Percentiles rank a stretch among this genome's conserved stretches.
These are phyloP conservation scores for Vitis hybrid DNA, from an alignment of 177 flowering plant species.

Conservation along the genomic window DNA sequence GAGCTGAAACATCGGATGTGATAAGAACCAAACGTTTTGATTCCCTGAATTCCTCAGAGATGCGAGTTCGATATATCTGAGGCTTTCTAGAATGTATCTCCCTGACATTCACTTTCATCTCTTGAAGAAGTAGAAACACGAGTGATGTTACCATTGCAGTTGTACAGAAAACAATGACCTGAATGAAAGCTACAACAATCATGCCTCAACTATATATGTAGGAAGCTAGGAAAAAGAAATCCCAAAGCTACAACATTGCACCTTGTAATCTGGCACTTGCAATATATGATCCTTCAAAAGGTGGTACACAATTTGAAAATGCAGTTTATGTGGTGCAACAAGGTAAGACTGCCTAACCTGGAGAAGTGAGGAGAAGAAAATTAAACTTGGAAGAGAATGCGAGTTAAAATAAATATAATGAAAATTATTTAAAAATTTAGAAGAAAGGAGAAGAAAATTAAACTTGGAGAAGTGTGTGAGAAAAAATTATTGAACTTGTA, in stretches of 20 bases:
- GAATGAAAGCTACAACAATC: conserved; percentile 19
- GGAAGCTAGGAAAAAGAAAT: not conserved
- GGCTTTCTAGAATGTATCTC: conserved; percentile 92
- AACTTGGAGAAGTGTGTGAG: too few relatives aligned
- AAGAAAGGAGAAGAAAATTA: not conserved
- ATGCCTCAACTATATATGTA: conserved; percentile 8
- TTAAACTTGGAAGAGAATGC: too few relatives aligned
- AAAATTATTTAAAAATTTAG: not conserved
- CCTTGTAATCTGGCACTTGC: conserved; percentile 70
- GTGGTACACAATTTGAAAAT: conserved; percentile 68
- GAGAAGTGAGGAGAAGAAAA: not conserved
- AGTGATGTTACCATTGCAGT: conserved; percentile 91
- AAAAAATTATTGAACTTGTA: too few relatives aligned
- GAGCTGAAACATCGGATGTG: conserved; percentile 90
- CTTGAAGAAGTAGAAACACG: conserved; percentile 61
- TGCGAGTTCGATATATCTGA: conserved; percentile 63
- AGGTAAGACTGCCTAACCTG: conserved; percentile 82
- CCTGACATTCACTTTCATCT: conserved; percentile 77
- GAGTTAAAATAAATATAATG: not conserved
- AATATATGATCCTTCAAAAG: conserved; percentile 71
- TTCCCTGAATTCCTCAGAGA: conserved; percentile 82
- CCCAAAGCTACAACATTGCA: conserved; percentile 19
- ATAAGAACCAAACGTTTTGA: conserved; percentile 70
- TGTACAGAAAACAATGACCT: conserved; percentile 90
- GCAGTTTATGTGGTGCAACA: conserved; percentile 74